A percentile compares a stretch with the other conserved stretches of the same genome.
These are phyloP conservation scores for Medicago lupulina DNA, from an alignment of 306 rosid species.

Conservation along the genomic window DNA sequence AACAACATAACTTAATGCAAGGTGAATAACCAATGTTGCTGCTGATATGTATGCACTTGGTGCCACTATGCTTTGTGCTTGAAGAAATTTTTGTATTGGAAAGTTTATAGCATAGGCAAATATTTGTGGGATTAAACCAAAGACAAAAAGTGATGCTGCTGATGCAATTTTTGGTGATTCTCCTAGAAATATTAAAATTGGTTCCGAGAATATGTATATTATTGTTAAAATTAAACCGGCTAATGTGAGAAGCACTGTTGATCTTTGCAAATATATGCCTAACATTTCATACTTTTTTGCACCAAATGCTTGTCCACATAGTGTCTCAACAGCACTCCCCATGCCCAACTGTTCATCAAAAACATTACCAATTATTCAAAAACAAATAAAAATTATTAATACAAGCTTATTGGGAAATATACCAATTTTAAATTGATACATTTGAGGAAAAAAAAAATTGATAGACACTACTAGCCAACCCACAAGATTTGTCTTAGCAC, in stretches of 20 bases:
- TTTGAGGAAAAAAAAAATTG: no score
- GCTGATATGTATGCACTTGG: slow-evolving; percentile 83
- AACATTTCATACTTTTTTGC: slow-evolving; percentile 67
- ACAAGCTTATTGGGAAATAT: background rate
- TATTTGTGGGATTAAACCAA: slow-evolving; percentile 80
- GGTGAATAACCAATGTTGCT: slow-evolving; percentile 57
- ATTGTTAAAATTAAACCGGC: slow-evolving; percentile 44
- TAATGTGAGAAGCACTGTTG: slow-evolving; percentile 58
- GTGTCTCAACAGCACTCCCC: slow-evolving; percentile 92
- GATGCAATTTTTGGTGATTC: slow-evolving; percentile 62
- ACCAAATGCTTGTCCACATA: slow-evolving; percentile 88
- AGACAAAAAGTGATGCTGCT: slow-evolving; percentile 66
- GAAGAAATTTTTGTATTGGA: slow-evolving; percentile 81
- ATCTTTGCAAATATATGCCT: slow-evolving; percentile 83
- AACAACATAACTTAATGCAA: slow-evolving; percentile 58
- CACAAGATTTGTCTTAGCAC: no score
- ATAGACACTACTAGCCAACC: no score
- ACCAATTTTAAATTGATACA: no score
- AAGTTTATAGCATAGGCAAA: slow-evolving; percentile 77
- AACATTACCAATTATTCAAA: background rate
- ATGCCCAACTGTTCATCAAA: slow-evolving; percentile 68
- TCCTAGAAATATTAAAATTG: slow-evolving; percentile 62
- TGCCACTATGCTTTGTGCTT: slow-evolving; percentile 81
- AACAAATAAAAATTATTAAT: background rate
- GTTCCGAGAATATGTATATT: slow-evolving; percentile 55